phyloP scores from a whole-genome alignment of 148 eudicot species.

The Amaranthus cruentus region DNA sequence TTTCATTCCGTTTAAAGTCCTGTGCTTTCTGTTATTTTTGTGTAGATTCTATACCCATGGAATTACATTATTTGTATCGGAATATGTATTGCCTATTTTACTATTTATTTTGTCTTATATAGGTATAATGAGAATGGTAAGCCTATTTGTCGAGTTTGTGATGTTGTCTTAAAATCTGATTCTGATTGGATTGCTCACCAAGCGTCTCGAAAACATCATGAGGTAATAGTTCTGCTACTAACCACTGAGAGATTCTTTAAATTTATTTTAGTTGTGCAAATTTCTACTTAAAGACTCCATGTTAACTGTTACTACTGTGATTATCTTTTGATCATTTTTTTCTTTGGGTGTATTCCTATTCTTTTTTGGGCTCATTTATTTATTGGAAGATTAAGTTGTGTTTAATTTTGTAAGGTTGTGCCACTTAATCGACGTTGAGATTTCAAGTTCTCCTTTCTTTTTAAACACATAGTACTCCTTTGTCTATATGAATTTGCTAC shows the following conservation, averaged over 20 bases:
- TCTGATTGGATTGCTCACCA: constrained; percentile 80
- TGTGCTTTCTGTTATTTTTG: neutral
- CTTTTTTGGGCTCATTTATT: neutral
- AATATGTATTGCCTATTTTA: neutral
- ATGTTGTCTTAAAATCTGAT: constrained; percentile 72
- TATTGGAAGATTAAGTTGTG: neutral
- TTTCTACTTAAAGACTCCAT: too few relatives aligned
- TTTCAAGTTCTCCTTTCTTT: too few relatives aligned
- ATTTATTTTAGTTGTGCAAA: too few relatives aligned
- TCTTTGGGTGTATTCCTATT: neutral
- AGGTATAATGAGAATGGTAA: constrained; percentile 88
- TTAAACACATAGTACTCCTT: too few relatives aligned
- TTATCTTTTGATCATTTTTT: neutral
- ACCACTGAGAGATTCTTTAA: neutral
- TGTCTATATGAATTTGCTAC: too few relatives aligned
- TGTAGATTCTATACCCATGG: neutral
- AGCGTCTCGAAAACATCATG: constrained; percentile 85
- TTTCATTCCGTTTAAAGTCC: too few relatives aligned
- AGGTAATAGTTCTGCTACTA: constrained; percentile 42
- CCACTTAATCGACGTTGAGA: neutral
- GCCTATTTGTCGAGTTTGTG: constrained; percentile 89
- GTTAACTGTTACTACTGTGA: neutral
- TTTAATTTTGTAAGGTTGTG: neutral
- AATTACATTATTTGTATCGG: neutral
- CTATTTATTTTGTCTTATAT: constrained; percentile 17